A percentile compares a stretch with the other conserved stretches of the same genome.
These are phyloP conservation scores for Cercophora sp. DNA, from an alignment of 495 filamentous ascomycete species.

Conservation along the genomic window DNA sequence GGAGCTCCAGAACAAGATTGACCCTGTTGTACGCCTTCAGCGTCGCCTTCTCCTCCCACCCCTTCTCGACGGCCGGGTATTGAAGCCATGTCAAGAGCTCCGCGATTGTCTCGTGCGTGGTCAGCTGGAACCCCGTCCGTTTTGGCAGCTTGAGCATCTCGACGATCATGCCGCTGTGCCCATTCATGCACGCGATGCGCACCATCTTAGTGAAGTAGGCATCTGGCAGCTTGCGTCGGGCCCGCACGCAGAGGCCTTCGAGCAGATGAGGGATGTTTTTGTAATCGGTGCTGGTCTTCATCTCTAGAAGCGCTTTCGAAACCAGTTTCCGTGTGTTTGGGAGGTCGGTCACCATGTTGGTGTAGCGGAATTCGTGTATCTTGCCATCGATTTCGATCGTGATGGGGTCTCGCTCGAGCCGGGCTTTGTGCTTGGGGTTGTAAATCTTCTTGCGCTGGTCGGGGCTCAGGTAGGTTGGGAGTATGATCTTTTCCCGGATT, in stretches of 20 bases:
- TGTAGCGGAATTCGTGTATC: slow-evolving; percentile 50
- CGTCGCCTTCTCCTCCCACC: slow-evolving; percentile 36
- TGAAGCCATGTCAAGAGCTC: slow-evolving; percentile 52
- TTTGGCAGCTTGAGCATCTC: slow-evolving; percentile 46
- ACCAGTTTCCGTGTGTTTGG: slow-evolving; percentile 35
- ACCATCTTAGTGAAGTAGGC: slow-evolving; percentile 38
- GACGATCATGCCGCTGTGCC: slow-evolving; percentile 46
- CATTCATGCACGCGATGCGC: slow-evolving; percentile 35
- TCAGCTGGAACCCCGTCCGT: slow-evolving; percentile 50
- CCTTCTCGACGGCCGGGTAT: slow-evolving; percentile 37
- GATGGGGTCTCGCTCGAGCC: slow-evolving; percentile 56
- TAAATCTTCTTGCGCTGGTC: slow-evolving; percentile 55
- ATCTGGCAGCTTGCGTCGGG: slow-evolving; percentile 32
- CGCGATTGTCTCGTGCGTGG: slow-evolving; percentile 35
- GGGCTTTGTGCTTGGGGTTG: slow-evolving; percentile 44
- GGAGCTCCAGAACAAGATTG: slow-evolving; percentile 45
- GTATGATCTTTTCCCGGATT: slow-evolving; percentile 59
- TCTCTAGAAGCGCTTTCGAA: slow-evolving; percentile 38
- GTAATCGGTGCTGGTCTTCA: slow-evolving; percentile 57
- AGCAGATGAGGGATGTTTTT: slow-evolving; percentile 56
- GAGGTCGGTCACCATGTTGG: slow-evolving; percentile 32
- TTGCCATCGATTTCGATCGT: slow-evolving; percentile 58
- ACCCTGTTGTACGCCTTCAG: slow-evolving; percentile 40
- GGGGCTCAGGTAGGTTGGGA: slow-evolving; percentile 55
- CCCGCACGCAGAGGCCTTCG: slow-evolving; percentile 46